Evolutionary conservation across 2,329 filamentous ascomycete genomes (phyloP).

Genomic region (Cordyceps cateniannulata): DNA sequence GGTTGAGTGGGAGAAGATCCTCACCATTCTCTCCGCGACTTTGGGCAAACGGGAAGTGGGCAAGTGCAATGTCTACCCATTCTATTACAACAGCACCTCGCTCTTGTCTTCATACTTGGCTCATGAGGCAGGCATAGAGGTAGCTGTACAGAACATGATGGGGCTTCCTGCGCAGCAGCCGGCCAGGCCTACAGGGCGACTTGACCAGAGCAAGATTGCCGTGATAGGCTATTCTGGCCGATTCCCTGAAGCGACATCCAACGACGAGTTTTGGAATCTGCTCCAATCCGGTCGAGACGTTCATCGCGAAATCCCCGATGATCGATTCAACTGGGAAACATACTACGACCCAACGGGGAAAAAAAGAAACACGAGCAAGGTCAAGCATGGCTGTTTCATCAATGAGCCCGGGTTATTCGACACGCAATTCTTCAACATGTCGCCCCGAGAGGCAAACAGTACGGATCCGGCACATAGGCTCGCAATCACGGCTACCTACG

Average conservation of each 20-base stretch:
- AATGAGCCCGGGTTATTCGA: constrained; percentile 68
- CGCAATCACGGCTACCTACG: constrained; percentile 46
- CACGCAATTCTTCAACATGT: constrained; percentile 74
- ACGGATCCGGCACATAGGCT: constrained; percentile 70
- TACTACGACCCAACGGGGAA: constrained; percentile 64
- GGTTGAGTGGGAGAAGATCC: neutral
- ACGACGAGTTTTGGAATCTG: constrained; percentile 54
- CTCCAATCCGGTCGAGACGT: constrained; percentile 62
- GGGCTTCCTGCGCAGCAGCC: neutral
- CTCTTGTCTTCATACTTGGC: neutral
- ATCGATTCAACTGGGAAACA: constrained; percentile 48
- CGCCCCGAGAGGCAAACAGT: constrained; percentile 58
- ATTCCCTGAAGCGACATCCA: constrained; percentile 34
- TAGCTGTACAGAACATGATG: neutral
- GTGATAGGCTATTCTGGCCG: constrained; percentile 61
- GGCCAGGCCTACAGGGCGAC: neutral
- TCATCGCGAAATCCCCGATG: constrained; percentile 54
- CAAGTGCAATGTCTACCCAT: neutral
- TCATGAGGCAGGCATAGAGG: neutral
- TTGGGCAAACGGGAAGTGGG: neutral
- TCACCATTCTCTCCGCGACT: neutral
- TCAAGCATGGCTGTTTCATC: constrained; percentile 23
- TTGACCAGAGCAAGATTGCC: constrained; percentile 55
- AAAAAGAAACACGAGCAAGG: constrained; percentile 27
- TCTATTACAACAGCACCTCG: neutral